Evolutionary conservation across 176 grass and related monocot species (phyloP).

Genomic region (Avena eriantha): DNA sequence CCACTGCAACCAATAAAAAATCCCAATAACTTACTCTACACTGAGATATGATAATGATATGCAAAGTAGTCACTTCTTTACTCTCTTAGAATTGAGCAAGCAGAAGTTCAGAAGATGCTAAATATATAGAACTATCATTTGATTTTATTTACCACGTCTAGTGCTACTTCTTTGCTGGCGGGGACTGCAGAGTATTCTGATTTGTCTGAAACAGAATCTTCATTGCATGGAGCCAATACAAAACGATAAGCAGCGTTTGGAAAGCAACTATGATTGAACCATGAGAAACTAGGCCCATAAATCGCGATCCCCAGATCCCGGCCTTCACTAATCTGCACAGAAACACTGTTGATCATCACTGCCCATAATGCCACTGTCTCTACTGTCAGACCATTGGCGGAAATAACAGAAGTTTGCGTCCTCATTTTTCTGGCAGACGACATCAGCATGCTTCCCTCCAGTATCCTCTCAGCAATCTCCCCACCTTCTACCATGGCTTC

Average conservation of each 20-base stretch:
- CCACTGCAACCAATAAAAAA: conserved; percentile 62
- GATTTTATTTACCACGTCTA: conserved; percentile 47
- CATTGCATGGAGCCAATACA: conserved; percentile 20
- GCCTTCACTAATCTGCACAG: conserved; percentile 69
- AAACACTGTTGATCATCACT: conserved; percentile 73
- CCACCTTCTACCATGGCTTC: conserved; percentile 54
- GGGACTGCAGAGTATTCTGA: conserved; percentile 46
- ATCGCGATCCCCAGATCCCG: conserved; percentile 66
- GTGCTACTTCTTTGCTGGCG: conserved; percentile 41
- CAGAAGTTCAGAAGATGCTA: conserved; percentile 23
- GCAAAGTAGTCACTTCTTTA: conserved; percentile 24
- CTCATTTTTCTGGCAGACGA: conserved; percentile 52
- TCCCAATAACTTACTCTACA: not conserved
- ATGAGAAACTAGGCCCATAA: conserved; percentile 80
- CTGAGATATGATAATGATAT: conserved; percentile 19
- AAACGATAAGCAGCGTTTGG: conserved; percentile 81
- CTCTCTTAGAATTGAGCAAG: conserved; percentile 10
- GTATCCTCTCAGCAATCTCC: conserved; percentile 60
- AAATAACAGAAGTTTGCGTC: not conserved
- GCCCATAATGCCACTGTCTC: conserved; percentile 67
- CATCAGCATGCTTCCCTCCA: conserved; percentile 63
- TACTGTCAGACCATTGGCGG: conserved; percentile 26
- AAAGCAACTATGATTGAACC: conserved; percentile 94
- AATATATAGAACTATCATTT: conserved; percentile 27
- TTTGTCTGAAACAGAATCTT: conserved; percentile 34